Conservation (phyloP, 306 rosid genomes). For the apple (Malus domestica) region DNA sequence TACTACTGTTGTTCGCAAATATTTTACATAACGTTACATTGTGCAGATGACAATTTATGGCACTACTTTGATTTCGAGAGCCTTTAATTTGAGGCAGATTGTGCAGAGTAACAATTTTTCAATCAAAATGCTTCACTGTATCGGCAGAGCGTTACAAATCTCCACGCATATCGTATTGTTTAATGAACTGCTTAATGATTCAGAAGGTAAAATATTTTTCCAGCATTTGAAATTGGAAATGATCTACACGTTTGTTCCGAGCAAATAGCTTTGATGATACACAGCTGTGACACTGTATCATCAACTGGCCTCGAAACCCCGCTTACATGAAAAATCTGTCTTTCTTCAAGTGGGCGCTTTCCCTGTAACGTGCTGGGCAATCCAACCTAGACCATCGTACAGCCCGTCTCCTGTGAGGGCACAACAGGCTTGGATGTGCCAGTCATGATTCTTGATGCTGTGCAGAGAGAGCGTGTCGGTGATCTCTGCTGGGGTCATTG, state of each 20-base stretch:
- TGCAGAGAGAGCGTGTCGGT: slow-evolving; percentile 89
- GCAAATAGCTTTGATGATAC: slow-evolving; percentile 32
- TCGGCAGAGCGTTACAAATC: not conserved
- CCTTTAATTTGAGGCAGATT: slow-evolving; percentile 22
- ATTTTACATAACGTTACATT: slow-evolving; percentile 9
- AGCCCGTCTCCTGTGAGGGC: slow-evolving; percentile 95
- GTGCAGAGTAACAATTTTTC: slow-evolving; percentile 9
- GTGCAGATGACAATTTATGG: slow-evolving; percentile 47
- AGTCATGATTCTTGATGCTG: slow-evolving; percentile 97
- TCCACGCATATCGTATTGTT: not conserved
- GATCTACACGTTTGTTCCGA: slow-evolving; percentile 33
- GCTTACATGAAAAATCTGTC: slow-evolving; percentile 21
- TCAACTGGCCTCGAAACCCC: slow-evolving; percentile 25
- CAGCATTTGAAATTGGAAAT: slow-evolving; percentile 27
- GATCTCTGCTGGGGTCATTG: slow-evolving; percentile 97
- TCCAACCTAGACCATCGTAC: slow-evolving; percentile 94
- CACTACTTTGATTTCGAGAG: slow-evolving; percentile 14
- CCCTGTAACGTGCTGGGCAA: slow-evolving; percentile 75
- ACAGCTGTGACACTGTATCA: slow-evolving; percentile 22
- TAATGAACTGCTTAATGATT: not conserved
- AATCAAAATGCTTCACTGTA: slow-evolving; percentile 6
- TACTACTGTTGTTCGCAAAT: not conserved
- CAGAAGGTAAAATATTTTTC: slow-evolving; percentile 6
- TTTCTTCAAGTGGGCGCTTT: slow-evolving; percentile 51
- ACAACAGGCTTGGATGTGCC: slow-evolving; percentile 98